phyloP scores from a whole-genome alignment of 345 rosid genomes.

The Dimocarpus longan region DNA sequence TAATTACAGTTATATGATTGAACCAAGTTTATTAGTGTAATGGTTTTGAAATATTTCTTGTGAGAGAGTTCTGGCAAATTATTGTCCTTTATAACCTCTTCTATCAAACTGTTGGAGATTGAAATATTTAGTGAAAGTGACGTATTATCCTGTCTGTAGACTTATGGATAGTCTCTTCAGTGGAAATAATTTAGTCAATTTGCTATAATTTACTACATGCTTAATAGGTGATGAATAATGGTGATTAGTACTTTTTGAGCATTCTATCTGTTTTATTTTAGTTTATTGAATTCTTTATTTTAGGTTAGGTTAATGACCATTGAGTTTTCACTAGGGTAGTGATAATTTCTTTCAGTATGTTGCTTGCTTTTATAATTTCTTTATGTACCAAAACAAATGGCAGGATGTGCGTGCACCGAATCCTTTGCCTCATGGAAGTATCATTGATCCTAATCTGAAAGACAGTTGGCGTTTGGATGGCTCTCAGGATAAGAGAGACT shows the following conservation, averaged over 20 bases:
- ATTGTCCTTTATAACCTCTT: neutral
- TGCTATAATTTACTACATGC: neutral
- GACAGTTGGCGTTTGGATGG: constrained; percentile 73
- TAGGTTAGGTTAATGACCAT: neutral
- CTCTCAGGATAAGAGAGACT: constrained; percentile 65
- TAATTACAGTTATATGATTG: neutral
- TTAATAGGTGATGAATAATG: neutral
- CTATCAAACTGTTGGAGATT: neutral
- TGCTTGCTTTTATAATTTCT: neutral
- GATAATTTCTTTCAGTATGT: neutral
- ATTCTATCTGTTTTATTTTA: neutral
- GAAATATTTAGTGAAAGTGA: neutral
- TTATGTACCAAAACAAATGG: constrained; percentile 1
- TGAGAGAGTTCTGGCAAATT: neutral
- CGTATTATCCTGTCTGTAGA: neutral
- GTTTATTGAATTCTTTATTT: neutral
- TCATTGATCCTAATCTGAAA: constrained; percentile 54
- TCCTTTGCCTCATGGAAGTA: constrained; percentile 43
- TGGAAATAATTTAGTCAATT: neutral
- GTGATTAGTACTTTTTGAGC: neutral
- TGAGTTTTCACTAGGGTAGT: neutral
- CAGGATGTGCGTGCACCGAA: constrained; percentile 61
- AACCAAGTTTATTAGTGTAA: neutral
- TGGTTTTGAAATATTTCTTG: neutral
- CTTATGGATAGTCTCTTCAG: neutral